Conservation (phyloP, 306 rosid genomes). For the Pachyrhizus erosus region DNA sequence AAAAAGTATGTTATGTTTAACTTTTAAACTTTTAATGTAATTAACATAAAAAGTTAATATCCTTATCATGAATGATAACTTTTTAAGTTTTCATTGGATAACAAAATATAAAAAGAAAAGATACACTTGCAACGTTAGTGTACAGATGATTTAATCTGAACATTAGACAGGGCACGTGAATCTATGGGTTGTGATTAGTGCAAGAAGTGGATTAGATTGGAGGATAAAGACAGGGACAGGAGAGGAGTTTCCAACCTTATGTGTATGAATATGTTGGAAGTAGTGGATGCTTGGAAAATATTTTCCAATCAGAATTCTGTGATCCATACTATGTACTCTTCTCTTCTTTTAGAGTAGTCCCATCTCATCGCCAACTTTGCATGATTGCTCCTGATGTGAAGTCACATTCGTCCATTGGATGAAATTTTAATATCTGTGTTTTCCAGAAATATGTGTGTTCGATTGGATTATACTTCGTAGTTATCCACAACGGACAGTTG, state of each 20-base stretch:
- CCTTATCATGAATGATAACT: too few species aligned
- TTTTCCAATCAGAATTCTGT: neutral
- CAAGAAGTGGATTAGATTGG: neutral
- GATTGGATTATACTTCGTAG: neutral
- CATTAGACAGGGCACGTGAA: neutral
- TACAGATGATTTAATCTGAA: neutral
- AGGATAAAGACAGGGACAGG: neutral
- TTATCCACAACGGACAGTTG: neutral
- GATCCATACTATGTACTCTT: neutral
- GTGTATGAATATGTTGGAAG: neutral
- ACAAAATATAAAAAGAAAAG: too few species aligned
- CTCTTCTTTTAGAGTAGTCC: neutral
- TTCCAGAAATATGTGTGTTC: neutral
- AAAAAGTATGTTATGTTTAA: too few species aligned
- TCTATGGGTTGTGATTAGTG: neutral
- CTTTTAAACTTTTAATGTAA: too few species aligned
- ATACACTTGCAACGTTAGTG: too few species aligned
- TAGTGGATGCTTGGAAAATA: conserved; percentile 8
- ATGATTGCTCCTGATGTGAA: neutral
- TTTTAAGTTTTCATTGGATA: too few species aligned
- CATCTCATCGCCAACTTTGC: conserved; percentile 31
- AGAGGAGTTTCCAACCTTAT: conserved; percentile 37
- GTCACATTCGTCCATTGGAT: neutral
- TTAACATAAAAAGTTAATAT: too few species aligned
- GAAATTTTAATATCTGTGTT: neutral